Percentiles rank a stretch among this genome's conserved stretches.
Evolutionary conservation across 768 basidiomycete species (phyloP).

Genomic region (Lentinula boryana): DNA sequence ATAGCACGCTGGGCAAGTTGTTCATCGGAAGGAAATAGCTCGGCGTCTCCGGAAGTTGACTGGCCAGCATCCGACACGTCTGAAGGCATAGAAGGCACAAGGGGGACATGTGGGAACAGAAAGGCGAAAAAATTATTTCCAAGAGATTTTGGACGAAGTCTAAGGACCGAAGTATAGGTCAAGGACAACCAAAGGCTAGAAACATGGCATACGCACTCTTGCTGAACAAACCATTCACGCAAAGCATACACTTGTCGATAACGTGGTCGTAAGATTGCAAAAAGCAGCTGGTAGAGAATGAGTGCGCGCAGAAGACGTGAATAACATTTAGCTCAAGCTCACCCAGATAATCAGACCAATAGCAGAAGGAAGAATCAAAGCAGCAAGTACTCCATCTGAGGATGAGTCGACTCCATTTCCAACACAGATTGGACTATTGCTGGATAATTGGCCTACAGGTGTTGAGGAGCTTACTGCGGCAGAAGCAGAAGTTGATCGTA

Average conservation of each 20-base stretch:
- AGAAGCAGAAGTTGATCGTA: constrained; percentile 14
- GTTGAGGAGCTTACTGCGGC: constrained; percentile 19
- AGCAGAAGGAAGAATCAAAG: constrained; percentile 48
- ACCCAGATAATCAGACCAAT: constrained; percentile 70
- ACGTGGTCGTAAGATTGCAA: constrained; percentile 62
- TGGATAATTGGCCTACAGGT: constrained; percentile 10
- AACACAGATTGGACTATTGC: constrained; percentile 44
- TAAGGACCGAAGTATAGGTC: constrained; percentile 21
- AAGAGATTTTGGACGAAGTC: constrained; percentile 60
- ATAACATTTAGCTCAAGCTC: constrained; percentile 17
- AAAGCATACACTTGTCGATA: constrained; percentile 68
- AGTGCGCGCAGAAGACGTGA: background rate
- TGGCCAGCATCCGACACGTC: constrained; percentile 52
- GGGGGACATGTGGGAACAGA: constrained; percentile 62
- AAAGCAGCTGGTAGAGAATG: constrained; percentile 41
- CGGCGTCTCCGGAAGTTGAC: constrained; percentile 42
- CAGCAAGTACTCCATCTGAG: constrained; percentile 54
- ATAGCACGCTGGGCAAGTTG: constrained; percentile 66
- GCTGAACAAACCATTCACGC: constrained; percentile 73
- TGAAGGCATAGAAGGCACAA: constrained; percentile 52
- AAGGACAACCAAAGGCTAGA: background rate
- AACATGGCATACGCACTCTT: constrained; percentile 45
- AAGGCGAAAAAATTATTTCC: constrained; percentile 58
- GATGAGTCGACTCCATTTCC: constrained; percentile 62
- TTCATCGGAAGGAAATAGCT: constrained; percentile 69